A percentile compares a stretch with the other conserved stretches of the same genome.
Conservation (phyloP, 192 early-diverging fungal species). For the Phlyctochytrium bullatum region DNA sequence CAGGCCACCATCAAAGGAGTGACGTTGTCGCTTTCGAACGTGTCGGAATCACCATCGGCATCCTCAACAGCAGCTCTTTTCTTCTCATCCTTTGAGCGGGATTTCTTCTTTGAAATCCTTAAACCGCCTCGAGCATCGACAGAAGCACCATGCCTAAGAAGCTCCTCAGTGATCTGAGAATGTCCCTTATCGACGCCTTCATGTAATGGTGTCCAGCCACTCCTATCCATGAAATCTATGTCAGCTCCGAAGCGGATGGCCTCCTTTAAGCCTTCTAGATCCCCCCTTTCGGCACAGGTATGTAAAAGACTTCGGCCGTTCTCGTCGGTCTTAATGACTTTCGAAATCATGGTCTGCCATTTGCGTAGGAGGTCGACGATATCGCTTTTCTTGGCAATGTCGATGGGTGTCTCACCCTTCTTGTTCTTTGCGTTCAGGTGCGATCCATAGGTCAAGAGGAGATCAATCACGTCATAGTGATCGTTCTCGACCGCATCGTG, state of each 20-base stretch:
- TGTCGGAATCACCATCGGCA: neutral
- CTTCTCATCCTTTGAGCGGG: too few species aligned
- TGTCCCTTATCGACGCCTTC: constrained; percentile 41
- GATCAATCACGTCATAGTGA: constrained; percentile 48
- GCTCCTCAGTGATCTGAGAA: constrained; percentile 23
- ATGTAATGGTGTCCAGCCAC: constrained; percentile 52
- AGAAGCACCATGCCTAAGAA: constrained; percentile 46
- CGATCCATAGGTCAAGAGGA: constrained; percentile 51
- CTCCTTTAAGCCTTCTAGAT: constrained; percentile 26
- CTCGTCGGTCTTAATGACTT: constrained; percentile 33
- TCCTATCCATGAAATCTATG: constrained; percentile 37
- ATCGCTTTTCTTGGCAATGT: constrained; percentile 34
- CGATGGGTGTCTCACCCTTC: constrained; percentile 42
- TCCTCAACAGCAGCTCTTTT: constrained; percentile 2
- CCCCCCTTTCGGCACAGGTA: constrained; percentile 27
- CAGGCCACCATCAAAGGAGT: constrained; percentile 50
- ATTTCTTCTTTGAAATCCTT: constrained; percentile 15
- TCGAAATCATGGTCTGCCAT: constrained; percentile 40
- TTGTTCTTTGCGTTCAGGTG: constrained; percentile 37
- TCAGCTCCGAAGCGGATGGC: constrained; percentile 47
- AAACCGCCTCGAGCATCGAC: constrained; percentile 32
- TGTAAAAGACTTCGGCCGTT: constrained; percentile 46
- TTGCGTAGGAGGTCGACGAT: constrained; percentile 34
- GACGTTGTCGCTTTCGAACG: constrained; percentile 5
- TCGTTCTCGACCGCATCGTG: constrained; percentile 52